Evolutionary conservation across 2,329 filamentous ascomycete genomes (phyloP), one percentile per base, ranked within the genome.

Genomic region (Alternaria tenuissima): DNA sequence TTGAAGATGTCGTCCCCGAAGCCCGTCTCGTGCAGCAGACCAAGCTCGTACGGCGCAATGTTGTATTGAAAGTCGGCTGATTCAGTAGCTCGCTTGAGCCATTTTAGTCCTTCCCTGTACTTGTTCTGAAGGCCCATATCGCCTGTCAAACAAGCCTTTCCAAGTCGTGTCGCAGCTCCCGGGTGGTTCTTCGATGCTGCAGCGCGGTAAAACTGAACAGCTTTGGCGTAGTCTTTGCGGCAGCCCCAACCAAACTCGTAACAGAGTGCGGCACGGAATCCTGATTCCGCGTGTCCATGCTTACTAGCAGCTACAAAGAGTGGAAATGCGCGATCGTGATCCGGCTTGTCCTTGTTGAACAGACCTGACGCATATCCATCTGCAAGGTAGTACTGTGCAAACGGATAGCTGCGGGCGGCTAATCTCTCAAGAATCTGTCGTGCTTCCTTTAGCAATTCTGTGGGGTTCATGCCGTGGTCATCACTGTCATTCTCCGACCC

Each of bases 221-320:
- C 94, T 80, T 97, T 97, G 51, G 91, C 88, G 58, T 91, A 91
- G 73, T 97, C 93, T 73, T 93, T 93, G 58, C 93, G 89, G 72
- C 91, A 96, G 41, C 95, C 95, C 95, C 95, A 99, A 63, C 94
- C 95, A 79, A 97, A 98, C 79, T 99, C 95, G 81, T 98, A 98
- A 82, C 94, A 97, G 57, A 99, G 84, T 16, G 91, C 95, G 53
- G 94, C 91, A 56, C 95, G 91, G 80, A 97, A 99, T 36, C 90
- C 94, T 57, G 95, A 95, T 82, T 99, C 95, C 48, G 95, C 93
- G 78, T 99, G 95, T 32, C 95, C 95, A 80, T 97, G 95, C 81
- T 98, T 99, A 72, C 92, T 94, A 8, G 95, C 95, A 16, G 95
- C 88, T 38, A 97, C 86, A 76, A 99, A 99, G 30, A 98, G 87